Evolutionary conservation across 257 asterid genomes (phyloP).

Genomic region (Solanum rostratum): DNA sequence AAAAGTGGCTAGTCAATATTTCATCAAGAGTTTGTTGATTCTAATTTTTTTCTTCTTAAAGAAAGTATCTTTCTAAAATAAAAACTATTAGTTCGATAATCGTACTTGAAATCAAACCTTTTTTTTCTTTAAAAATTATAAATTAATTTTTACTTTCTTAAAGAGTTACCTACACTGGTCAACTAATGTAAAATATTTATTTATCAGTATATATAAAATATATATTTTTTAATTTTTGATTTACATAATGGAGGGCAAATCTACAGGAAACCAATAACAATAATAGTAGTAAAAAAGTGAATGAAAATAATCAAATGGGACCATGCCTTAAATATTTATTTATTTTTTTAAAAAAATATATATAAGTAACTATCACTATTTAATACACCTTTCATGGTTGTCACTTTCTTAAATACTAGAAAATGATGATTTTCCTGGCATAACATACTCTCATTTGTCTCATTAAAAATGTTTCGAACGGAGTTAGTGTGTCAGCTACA

Average conservation of each 20-base stretch:
- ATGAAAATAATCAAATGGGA: not conserved
- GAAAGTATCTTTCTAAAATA: not conserved
- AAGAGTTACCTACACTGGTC: not conserved
- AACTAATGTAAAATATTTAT: not conserved
- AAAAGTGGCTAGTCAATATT: not conserved
- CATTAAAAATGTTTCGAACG: not conserved
- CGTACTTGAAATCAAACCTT: not conserved
- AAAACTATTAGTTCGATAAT: not conserved
- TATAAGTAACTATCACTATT: not conserved
- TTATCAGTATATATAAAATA: not conserved
- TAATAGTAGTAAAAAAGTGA: not conserved
- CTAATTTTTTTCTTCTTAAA: not conserved
- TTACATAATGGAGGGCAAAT: not conserved
- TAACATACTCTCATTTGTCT: not conserved
- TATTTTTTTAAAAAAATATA: not conserved
- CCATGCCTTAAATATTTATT: not conserved
- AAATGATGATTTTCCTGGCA: not conserved
- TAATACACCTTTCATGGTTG: not conserved
- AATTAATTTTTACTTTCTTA: not conserved
- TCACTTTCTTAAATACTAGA: not conserved
- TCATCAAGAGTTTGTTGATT: not conserved
- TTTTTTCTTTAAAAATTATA: not conserved
- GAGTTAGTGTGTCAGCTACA: not conserved
- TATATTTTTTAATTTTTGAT: too few species aligned
- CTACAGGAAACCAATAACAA: not conserved